Base-by-base conservation (phyloP, 2,329 filamentous ascomycete species). In the Xylaria sp. region DNA sequence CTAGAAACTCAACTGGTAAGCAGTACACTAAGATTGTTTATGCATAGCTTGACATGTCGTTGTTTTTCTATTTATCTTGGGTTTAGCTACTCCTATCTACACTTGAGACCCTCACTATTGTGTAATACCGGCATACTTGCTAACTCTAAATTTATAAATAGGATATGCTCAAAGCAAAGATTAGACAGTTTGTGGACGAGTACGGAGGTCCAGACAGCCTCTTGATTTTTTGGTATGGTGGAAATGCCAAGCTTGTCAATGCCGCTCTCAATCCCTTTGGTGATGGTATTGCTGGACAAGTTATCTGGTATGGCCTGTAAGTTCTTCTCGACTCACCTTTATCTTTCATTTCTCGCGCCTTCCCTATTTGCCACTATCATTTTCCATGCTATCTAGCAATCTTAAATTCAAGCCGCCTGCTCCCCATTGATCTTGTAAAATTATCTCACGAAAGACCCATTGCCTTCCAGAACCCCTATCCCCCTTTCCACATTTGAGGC, bases 201-300 rank as follows among this genome's bases (percentile, higher is more conserved):
- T 65, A 64, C 23, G 68, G 70, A 6, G 55, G 60, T 2, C 51
- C 51, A 8, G 70, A 69, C 1, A 72, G 55, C 44, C 63, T 72
- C 5, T 44, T 72, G 37, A 42, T 72, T 23, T 72, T 70, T 40
- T 72, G 70, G 70, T 72, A 72, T 35, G 70, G 68, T 42, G 70
- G 70, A 16, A 40, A 40, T 44, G 70, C 70, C 18, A 68, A 70
- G 9, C 66, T 70, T 40, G 27, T 54, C 13, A 18, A 48, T 50
- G 18, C 37, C 4, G 3, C 18, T 1, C 9, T 37, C n/a, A 23
- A 44, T 3, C 12, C 16, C 16, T 18, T 18, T 18, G 16, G 13
- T 8, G 18, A 44, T n/a, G 40, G 40, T 18, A 44, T 6, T 44
- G 18, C 2, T 44, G 18, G 6, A 6, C 16, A 71, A 40, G 1